These are phyloP conservation scores for Phytophthora aleatoria DNA, from an alignment of 352 stramenopile species.

Conservation along the genomic window DNA sequence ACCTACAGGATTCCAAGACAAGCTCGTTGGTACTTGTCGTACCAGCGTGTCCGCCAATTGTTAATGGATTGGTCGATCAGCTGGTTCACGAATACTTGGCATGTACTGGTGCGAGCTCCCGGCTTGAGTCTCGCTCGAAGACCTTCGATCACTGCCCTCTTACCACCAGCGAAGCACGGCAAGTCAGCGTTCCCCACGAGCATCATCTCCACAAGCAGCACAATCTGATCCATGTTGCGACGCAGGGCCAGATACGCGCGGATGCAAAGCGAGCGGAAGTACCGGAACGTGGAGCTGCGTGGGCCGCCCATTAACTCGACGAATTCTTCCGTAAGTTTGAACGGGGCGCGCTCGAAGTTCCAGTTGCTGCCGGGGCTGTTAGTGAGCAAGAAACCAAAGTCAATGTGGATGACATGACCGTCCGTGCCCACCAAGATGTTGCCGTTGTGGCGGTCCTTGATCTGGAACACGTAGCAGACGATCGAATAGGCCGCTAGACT, in stretches of 20 bases:
- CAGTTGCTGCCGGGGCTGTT: slow-evolving; percentile 95
- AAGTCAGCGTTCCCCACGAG: slow-evolving; percentile 86
- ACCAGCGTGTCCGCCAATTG: slow-evolving; percentile 90
- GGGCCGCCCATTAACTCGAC: slow-evolving; percentile 95
- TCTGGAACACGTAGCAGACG: slow-evolving; percentile 97
- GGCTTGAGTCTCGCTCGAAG: slow-evolving; percentile 79
- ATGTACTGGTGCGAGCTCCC: slow-evolving; percentile 78
- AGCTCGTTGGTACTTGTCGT: slow-evolving; percentile 92
- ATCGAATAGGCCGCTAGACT: slow-evolving; percentile 97
- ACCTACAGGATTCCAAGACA: slow-evolving; percentile 84
- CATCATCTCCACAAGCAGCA: slow-evolving; percentile 97
- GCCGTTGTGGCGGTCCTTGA: slow-evolving; percentile 99
- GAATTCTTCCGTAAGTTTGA: slow-evolving; percentile 97
- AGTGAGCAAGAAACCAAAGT: slow-evolving; percentile 98
- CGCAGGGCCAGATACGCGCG: slow-evolving; percentile 94
- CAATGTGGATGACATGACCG: slow-evolving; percentile 98
- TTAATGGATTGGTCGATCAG: slow-evolving; percentile 90
- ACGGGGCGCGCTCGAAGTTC: slow-evolving; percentile 96
- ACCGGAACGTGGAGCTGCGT: slow-evolving; percentile 91
- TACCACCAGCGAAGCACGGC: slow-evolving; percentile 87
- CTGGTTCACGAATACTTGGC: slow-evolving; percentile 84
- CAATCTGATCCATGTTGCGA: slow-evolving; percentile 95
- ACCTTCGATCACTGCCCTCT: slow-evolving; percentile 75
- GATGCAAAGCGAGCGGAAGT: slow-evolving; percentile 96
- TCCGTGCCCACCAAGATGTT: slow-evolving; percentile 98